These are phyloP conservation scores for Ajuga reptans DNA, from an alignment of 305 asterid species.

Conservation along the genomic window DNA sequence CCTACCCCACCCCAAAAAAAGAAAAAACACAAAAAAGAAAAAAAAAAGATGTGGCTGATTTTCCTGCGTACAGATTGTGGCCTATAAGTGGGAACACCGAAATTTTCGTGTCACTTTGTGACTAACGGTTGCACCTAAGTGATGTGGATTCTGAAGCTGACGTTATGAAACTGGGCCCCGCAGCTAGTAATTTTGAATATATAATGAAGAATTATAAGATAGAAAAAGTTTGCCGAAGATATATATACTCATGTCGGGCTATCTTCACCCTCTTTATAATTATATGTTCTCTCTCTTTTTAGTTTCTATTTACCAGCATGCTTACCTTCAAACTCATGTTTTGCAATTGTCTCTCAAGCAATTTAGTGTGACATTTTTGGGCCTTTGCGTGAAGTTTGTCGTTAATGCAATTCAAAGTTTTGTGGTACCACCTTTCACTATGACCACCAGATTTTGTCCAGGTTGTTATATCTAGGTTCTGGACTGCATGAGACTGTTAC, in stretches of 20 bases:
- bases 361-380: neutral
- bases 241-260: neutral
- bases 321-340: neutral
- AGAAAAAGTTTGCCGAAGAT: constrained; percentile 3
- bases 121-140: constrained; percentile 20
- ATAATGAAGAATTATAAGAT: neutral
- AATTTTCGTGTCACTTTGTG: constrained; percentile 20
- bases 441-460: neutral
- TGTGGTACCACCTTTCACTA: neutral
- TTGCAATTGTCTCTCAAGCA: neutral
- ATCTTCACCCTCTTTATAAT: neutral
- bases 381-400: constrained; percentile 2
- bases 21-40: neutral
- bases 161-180: neutral
- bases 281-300: neutral
- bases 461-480: neutral
- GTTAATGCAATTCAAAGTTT: neutral
- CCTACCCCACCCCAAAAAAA: neutral
- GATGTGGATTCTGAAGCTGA: constrained; percentile 14
- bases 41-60: neutral
- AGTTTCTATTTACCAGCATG: neutral
- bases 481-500: neutral
- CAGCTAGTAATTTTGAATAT: neutral
- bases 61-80: constrained; percentile 10
- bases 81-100: neutral